A percentile compares a stretch with the other conserved stretches of the same genome.
Conservation (phyloP, 306 rosid genomes). For the Luffa aegyptiaca region DNA sequence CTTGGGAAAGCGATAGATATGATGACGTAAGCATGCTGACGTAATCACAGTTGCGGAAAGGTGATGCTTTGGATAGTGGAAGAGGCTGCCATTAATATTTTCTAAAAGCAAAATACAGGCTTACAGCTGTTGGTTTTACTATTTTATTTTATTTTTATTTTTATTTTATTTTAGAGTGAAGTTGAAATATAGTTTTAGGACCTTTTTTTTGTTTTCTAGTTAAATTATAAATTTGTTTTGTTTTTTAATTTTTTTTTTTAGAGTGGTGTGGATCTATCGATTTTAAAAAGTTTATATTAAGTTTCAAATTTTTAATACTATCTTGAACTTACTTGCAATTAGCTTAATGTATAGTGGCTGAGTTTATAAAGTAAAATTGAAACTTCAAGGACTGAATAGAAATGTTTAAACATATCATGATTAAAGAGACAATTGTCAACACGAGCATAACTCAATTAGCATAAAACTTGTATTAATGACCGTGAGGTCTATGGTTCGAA, state of each 20-base stretch:
- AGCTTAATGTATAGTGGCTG: too few relatives aligned
- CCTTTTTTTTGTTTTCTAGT: background rate
- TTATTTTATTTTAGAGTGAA: background rate
- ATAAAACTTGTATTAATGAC: too few relatives aligned
- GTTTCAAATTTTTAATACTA: too few relatives aligned
- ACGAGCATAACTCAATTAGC: too few relatives aligned
- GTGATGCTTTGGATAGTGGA: background rate
- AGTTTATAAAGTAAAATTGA: too few relatives aligned
- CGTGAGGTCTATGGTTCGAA: too few relatives aligned
- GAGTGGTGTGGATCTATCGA: too few relatives aligned
- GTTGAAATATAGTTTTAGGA: background rate
- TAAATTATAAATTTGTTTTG: background rate
- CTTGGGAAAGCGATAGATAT: background rate
- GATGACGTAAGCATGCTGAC: background rate
- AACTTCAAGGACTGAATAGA: too few relatives aligned
- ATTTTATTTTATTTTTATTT: background rate
- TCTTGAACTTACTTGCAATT: too few relatives aligned
- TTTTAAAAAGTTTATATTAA: too few relatives aligned
- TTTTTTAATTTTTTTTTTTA: background rate
- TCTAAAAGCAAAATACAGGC: background rate
- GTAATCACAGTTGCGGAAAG: background rate
- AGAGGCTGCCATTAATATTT: slow-evolving; percentile 1
- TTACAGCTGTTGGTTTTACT: background rate
- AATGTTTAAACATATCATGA: too few relatives aligned
- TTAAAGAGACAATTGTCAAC: too few relatives aligned